Evolutionary conservation across 805 yeast species (phyloP).

Genomic region (Saccharomyces kudriavzevii): DNA sequence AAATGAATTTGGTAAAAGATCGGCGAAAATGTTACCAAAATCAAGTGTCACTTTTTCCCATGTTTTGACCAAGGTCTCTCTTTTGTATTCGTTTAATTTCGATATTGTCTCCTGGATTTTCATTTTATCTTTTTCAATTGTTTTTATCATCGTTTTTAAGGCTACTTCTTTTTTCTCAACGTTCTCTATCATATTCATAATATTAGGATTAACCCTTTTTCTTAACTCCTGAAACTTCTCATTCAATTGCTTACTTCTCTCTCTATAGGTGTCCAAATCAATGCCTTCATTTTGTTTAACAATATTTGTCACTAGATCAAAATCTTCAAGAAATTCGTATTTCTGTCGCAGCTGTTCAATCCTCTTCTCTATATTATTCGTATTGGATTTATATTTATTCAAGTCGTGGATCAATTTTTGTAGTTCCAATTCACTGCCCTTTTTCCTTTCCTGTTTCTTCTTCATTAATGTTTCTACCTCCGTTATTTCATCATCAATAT

Average conservation of each 20-base stretch:
- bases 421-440: conserved; percentile 41
- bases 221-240: conserved; percentile 62
- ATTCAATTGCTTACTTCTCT: conserved; percentile 46
- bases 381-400: conserved; percentile 38
- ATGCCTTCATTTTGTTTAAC: conserved; percentile 56
- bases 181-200: conserved; percentile 84
- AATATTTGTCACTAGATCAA: conserved; percentile 45
- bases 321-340: conserved; percentile 69
- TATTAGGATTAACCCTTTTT: conserved; percentile 74
- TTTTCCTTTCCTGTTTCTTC: conserved; percentile 34
- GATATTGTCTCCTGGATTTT: conserved; percentile 84
- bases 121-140: conserved; percentile 80
- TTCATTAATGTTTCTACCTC: conserved; percentile 46
- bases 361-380: conserved; percentile 31
- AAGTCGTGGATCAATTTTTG: conserved; percentile 51
- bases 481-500: conserved; percentile 67
- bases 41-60: conserved; percentile 82
- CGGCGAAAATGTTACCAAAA: conserved; percentile 85
- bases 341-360: conserved; percentile 43
- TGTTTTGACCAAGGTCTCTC: conserved; percentile 72
- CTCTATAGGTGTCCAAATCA: conserved; percentile 54
- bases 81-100: conserved; percentile 76
- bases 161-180: conserved; percentile 81
- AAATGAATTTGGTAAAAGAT: conserved; percentile 78
- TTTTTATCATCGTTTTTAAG: conserved; percentile 68